Evolutionary conservation across 2,329 filamentous ascomycete species (phyloP), one percentile per base, ranked within the genome.

Genomic region (Aspergillus sp.): DNA sequence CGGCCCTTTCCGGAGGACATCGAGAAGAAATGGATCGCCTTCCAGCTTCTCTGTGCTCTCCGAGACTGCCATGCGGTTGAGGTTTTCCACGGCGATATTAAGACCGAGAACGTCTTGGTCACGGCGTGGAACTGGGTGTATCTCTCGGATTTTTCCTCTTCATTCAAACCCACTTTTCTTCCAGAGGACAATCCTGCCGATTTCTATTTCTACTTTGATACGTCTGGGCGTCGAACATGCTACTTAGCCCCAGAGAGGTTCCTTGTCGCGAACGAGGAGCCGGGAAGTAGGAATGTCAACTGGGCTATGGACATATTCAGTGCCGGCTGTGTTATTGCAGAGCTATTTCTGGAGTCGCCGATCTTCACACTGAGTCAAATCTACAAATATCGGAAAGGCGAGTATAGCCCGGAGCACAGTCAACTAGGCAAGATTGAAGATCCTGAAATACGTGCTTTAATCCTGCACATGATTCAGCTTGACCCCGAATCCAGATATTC

Each of bases 231-330:
- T 55, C 84, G 95, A 53, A 97, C 92, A 4, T 99, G 95, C 76
- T 98, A 99, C 68, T 81, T 99, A 26, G 96, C 96, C 0, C 95
- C 95, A 1, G 96, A 99, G 73, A 83, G 95, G 42, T 99, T 99
- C 71, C 81, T 95, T 17, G 85, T 86, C 4, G 82, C 88, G 3
- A 88, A 86, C 20, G 85, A 89, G 63, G 83, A 85, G 18, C 82
- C 86, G 6, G 84, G 88, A 48, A 83, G 81, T 73, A 85, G 71
- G 79, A 85, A 77, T 4, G 77, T 89, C 52, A 89, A 86, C 48
- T 97, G 93, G 93, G 93, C 95, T 38, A 99, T 99, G 96, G 95
- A 99, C 71, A 89, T 99, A 36, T 99, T 99, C 78, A 98, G 95
- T 73, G 89, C 89, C 20, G 95, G 95, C 7, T 99, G 96, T 71